Evolutionary conservation across 2,329 filamentous ascomycete species (phyloP).

Genomic region (Penicillium brevicompactum): DNA sequence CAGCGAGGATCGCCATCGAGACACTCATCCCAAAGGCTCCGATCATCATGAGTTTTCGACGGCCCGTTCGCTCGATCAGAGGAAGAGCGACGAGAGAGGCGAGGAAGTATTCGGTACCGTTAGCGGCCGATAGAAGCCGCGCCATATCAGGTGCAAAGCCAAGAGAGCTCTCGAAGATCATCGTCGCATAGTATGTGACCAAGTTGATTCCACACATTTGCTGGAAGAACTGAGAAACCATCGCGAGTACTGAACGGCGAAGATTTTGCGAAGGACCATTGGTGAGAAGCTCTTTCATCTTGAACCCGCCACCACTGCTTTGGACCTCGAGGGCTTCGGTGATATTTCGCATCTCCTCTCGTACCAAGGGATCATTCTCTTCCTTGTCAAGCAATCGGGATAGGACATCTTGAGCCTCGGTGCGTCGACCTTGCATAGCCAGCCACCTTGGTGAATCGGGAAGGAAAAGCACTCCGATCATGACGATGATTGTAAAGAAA

Average conservation of each 20-base stretch:
- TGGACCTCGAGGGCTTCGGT: slow-evolving; percentile 28
- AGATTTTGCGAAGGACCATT: slow-evolving; percentile 18
- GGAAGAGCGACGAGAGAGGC: slow-evolving; percentile 4
- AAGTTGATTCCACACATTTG: slow-evolving; percentile 45
- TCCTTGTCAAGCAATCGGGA: slow-evolving; percentile 35
- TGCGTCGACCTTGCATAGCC: slow-evolving; percentile 20
- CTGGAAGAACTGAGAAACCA: slow-evolving; percentile 32
- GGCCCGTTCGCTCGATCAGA: slow-evolving; percentile 5
- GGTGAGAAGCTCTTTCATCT: slow-evolving; percentile 38
- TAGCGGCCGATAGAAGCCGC: not conserved
- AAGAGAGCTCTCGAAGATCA: slow-evolving; percentile 18
- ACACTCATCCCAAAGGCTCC: not conserved
- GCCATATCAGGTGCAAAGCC: slow-evolving; percentile 8
- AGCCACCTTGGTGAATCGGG: slow-evolving; percentile 45
- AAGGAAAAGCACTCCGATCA: slow-evolving; percentile 37
- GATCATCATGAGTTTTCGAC: slow-evolving; percentile 8
- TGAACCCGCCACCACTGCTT: slow-evolving; percentile 30
- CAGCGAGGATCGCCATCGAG: not conserved
- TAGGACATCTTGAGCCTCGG: slow-evolving; percentile 20
- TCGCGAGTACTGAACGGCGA: slow-evolving; percentile 39
- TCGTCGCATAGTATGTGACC: slow-evolving; percentile 39
- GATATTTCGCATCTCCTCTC: slow-evolving; percentile 38
- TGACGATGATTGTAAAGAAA: slow-evolving; percentile 45
- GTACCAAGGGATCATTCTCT: slow-evolving; percentile 28
- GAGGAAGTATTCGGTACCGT: slow-evolving; percentile 26